Conservation (phyloP, 306 rosid genomes). For the Cucumis hystrix region DNA sequence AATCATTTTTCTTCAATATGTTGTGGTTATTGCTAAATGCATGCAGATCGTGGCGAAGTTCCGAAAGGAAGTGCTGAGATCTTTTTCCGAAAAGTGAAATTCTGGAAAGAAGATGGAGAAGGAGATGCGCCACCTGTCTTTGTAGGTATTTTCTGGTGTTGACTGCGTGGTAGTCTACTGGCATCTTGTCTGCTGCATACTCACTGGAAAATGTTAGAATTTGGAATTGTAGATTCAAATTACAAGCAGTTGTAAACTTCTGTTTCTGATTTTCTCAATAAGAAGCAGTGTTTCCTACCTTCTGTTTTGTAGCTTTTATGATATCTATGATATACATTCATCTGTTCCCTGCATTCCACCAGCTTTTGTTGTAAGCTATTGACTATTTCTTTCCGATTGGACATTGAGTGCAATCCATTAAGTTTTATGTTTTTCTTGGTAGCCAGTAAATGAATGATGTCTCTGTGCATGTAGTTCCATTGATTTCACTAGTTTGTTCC, state of each 20-base stretch:
- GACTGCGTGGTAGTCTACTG: neutral
- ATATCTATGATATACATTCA: neutral
- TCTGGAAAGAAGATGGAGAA: conserved; percentile 79
- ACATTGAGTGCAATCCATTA: neutral
- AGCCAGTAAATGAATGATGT: neutral
- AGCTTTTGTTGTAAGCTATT: neutral
- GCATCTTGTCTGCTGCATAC: neutral
- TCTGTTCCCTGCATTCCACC: neutral
- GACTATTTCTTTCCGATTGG: neutral
- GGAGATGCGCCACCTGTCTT: conserved; percentile 93
- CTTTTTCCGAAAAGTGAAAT: conserved; percentile 78
- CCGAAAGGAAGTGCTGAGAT: conserved; percentile 79
- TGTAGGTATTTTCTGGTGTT: conserved; percentile 49
- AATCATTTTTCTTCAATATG: neutral
- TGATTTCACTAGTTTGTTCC: neutral
- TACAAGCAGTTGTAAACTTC: neutral
- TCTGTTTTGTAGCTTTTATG: neutral
- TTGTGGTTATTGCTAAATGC: neutral
- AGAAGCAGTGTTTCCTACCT: neutral
- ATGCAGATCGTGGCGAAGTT: conserved; percentile 81
- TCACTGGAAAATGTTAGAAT: neutral
- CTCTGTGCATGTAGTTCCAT: neutral
- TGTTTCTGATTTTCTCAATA: neutral
- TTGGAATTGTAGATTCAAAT: neutral
- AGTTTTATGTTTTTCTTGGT: neutral